phyloP scores from a whole-genome alignment of 768 basidiomycete genomes.

The Cystofilobasidium ferigula region DNA sequence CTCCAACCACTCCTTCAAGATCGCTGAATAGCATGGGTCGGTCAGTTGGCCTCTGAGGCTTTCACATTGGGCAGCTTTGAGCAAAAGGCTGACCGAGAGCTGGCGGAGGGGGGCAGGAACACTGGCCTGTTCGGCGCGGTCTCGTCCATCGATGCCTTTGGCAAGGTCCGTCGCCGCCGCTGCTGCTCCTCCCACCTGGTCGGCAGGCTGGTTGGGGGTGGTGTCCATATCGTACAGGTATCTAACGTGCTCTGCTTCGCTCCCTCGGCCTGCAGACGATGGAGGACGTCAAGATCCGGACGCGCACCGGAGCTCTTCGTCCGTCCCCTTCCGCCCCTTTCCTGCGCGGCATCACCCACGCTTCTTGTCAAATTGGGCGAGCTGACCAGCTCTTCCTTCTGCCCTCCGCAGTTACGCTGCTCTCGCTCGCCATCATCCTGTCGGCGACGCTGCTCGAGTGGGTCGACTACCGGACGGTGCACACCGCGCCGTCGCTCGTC shows the following conservation, averaged over 20 bases:
- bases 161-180: constrained; percentile 58
- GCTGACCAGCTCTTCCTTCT: background rate
- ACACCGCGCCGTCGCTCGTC: constrained; percentile 73
- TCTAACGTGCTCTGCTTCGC: background rate
- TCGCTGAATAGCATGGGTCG: too few species aligned
- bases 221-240: too few species aligned
- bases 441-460: constrained; percentile 88
- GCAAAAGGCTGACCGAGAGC: too few species aligned
- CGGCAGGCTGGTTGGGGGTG: background rate
- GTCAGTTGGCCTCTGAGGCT: background rate
- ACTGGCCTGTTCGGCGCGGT: constrained; percentile 43
- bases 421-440: constrained; percentile 83
- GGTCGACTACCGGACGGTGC: constrained; percentile 80
- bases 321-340: constrained; percentile 35
- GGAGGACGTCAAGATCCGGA: constrained; percentile 99
- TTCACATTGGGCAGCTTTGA: background rate
- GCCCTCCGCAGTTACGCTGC: constrained; percentile 62
- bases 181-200: background rate
- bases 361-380: constrained; percentile 15
- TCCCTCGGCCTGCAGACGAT: constrained; percentile 68
- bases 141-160: constrained; percentile 95
- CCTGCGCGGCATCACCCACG: background rate
- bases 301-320: constrained; percentile 84
- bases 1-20: too few species aligned
- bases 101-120: too few species aligned